Conservation (phyloP, 495 filamentous ascomycete genomes). For the Penicillium bovifimosum region DNA sequence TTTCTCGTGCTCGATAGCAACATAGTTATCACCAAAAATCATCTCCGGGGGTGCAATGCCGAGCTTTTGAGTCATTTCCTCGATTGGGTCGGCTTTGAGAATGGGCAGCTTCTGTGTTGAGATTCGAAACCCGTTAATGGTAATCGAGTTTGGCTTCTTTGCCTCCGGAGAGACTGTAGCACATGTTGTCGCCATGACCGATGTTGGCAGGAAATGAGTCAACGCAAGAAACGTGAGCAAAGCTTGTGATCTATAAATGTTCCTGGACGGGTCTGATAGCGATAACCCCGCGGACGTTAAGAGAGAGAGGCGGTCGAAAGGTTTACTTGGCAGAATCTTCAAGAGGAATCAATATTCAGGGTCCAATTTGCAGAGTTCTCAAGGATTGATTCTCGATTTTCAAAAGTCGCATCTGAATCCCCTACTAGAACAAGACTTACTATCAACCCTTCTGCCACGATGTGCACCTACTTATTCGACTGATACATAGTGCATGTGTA, state of each 20-base stretch:
- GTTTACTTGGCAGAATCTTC: neutral
- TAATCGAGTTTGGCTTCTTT: conserved; percentile 33
- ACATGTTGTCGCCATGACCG: conserved; percentile 2
- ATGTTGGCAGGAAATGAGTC: neutral
- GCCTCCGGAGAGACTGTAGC: conserved; percentile 23
- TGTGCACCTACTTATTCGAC: too few species aligned
- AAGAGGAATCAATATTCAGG: too few species aligned
- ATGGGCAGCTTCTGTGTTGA: conserved; percentile 84
- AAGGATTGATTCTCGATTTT: neutral
- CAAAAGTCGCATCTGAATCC: neutral
- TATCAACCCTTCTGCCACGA: too few species aligned
- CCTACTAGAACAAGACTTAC: too few species aligned
- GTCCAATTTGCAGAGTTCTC: too few species aligned
- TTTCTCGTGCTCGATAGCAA: conserved; percentile 61
- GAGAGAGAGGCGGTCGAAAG: conserved; percentile 35
- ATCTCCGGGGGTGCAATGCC: conserved; percentile 91
- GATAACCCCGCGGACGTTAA: conserved; percentile 38
- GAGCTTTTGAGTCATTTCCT: conserved; percentile 70
- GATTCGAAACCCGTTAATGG: conserved; percentile 62
- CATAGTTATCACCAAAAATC: conserved; percentile 95
- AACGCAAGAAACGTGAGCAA: neutral
- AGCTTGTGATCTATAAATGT: conserved; percentile 2
- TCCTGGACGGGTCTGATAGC: conserved; percentile 9
- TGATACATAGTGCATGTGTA: too few species aligned
- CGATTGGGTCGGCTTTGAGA: conserved; percentile 84